A percentile compares a stretch with the other conserved stretches of the same genome.
Evolutionary conservation across 495 filamentous ascomycete species (phyloP).

Genomic region (Umbilicaria muhlenbergii): DNA sequence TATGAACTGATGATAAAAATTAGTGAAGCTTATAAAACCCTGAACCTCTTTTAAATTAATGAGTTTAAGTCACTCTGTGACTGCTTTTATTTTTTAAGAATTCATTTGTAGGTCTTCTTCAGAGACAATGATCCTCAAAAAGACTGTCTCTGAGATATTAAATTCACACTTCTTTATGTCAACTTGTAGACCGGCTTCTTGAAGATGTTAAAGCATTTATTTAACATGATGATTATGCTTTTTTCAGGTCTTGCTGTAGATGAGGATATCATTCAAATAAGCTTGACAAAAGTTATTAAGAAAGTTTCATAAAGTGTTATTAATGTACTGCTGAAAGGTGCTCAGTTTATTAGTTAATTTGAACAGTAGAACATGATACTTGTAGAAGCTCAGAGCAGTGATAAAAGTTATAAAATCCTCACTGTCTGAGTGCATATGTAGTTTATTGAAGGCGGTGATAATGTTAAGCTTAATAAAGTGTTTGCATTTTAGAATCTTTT

Average conservation of each 20-base stretch:
- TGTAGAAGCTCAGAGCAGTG: neutral
- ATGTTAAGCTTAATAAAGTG: neutral
- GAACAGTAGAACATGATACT: neutral
- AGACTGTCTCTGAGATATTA: slow-evolving; percentile 5
- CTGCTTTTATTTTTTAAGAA: slow-evolving; percentile 7
- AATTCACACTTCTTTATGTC: slow-evolving; percentile 19
- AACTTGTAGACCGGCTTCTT: slow-evolving; percentile 3
- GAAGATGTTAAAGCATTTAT: slow-evolving; percentile 5
- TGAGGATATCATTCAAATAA: slow-evolving; percentile 7
- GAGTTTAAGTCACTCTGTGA: slow-evolving; percentile 5
- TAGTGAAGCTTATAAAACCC: slow-evolving; percentile 12
- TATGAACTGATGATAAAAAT: slow-evolving; percentile 16
- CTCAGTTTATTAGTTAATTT: neutral
- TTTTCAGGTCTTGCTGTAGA: slow-evolving; percentile 4
- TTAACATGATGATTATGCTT: slow-evolving; percentile 6
- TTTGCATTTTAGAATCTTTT: neutral
- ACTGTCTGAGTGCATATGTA: slow-evolving; percentile 1
- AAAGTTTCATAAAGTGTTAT: slow-evolving; percentile 7
- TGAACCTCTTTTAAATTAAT: slow-evolving; percentile 8
- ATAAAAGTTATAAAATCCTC: neutral
- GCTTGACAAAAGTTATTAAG: neutral
- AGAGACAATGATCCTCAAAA: slow-evolving; percentile 10
- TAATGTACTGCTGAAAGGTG: slow-evolving; percentile 11
- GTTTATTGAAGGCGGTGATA: neutral
- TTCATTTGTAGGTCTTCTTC: slow-evolving; percentile 10